A percentile compares a stretch with the other conserved stretches of the same genome.
phyloP scores from a whole-genome alignment of 148 eudicot species.

The Chenopodium album region DNA sequence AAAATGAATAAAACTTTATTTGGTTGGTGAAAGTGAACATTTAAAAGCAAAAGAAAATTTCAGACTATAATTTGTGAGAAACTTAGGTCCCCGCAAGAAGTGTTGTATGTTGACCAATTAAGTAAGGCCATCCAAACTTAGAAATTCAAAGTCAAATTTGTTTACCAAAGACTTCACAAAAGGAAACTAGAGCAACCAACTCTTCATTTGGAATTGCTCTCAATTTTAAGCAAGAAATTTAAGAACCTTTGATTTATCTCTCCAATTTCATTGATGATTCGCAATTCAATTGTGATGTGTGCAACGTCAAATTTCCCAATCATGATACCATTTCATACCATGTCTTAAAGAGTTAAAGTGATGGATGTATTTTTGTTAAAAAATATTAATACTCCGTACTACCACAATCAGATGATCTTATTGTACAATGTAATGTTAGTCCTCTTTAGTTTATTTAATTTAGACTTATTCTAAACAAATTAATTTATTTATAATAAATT shows the following conservation, averaged over 20 bases:
- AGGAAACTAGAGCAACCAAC: constrained; percentile 8
- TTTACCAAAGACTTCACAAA: constrained; percentile 23
- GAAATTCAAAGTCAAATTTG: constrained; percentile 33
- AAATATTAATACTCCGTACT: too few relatives aligned
- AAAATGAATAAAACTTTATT: too few relatives aligned
- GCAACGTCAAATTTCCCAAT: neutral
- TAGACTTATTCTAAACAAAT: too few relatives aligned
- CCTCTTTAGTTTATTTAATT: too few relatives aligned
- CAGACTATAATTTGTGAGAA: neutral
- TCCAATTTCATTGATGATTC: neutral
- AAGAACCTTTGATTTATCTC: neutral
- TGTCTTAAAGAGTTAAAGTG: too few relatives aligned
- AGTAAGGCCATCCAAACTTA: constrained; percentile 20
- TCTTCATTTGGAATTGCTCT: neutral
- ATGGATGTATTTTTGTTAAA: too few relatives aligned
- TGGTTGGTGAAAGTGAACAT: neutral
- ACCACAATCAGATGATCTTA: too few relatives aligned
- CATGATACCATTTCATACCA: too few relatives aligned
- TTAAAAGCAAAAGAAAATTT: too few relatives aligned
- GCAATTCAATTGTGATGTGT: neutral
- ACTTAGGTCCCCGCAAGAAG: constrained; percentile 8
- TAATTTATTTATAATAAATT: too few relatives aligned
- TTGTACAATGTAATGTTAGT: too few relatives aligned
- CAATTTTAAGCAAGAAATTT: neutral
- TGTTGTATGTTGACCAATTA: constrained; percentile 24